A percentile compares a stretch with the other conserved stretches of the same genome.
phyloP scores from a whole-genome alignment of 2,329 filamentous ascomycete genomes.

The Diaporthe sp. region DNA sequence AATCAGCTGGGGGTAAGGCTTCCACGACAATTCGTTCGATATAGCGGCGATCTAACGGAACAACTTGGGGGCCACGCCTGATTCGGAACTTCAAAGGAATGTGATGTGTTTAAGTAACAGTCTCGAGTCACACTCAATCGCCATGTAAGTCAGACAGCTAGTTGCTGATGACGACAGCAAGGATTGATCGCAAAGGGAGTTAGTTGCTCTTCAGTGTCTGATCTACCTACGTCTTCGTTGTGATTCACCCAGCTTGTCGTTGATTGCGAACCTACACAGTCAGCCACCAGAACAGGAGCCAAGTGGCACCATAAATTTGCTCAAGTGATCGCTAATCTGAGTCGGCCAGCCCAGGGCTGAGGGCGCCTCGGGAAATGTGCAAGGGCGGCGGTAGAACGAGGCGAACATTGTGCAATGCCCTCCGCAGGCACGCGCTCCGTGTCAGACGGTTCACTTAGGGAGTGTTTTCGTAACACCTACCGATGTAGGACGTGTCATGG shows the following conservation, averaged over 20 bases:
- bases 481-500: background rate
- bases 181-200: background rate
- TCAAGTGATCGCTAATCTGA: conserved; percentile 4
- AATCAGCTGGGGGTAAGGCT: background rate
- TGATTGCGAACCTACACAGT: background rate
- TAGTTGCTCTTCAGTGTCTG: background rate
- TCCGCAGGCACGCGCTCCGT: background rate
- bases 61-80: background rate
- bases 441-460: background rate
- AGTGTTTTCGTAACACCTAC: background rate
- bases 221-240: background rate
- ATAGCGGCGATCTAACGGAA: background rate
- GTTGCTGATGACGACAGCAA: conserved; percentile 2
- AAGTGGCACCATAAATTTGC: background rate
- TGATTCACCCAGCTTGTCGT: background rate
- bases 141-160: background rate
- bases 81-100: too few relatives aligned
- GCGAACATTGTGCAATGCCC: background rate
- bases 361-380: background rate
- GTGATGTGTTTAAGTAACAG: background rate
- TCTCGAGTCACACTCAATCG: background rate
- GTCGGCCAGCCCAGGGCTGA: background rate
- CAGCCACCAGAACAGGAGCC: background rate
- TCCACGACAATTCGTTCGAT: background rate
- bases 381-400: background rate